A percentile compares a stretch with the other conserved stretches of the same genome.
These are phyloP conservation scores for Alternaria viburni DNA, from an alignment of 2,329 filamentous ascomycete genomes.

Conservation along the genomic window DNA sequence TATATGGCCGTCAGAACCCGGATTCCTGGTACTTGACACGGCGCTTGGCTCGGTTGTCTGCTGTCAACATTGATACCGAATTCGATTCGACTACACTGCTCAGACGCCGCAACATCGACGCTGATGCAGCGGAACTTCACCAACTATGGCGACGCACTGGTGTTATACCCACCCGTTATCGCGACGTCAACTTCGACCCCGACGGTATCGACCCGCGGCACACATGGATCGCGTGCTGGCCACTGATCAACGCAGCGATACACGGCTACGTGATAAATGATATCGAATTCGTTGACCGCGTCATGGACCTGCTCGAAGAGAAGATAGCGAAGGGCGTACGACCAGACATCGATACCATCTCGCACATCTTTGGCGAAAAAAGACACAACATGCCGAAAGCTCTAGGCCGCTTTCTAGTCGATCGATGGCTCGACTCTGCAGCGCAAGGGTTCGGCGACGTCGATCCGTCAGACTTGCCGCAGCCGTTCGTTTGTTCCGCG, in stretches of 20 bases:
- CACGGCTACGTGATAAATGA: constrained; percentile 14
- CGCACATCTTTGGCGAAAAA: constrained; percentile 15
- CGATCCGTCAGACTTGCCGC: constrained; percentile 1
- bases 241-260: constrained; percentile 23
- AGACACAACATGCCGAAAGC: not conserved
- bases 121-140: constrained; percentile 1
- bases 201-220: not conserved
- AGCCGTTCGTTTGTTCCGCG: not conserved
- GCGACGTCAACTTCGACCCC: not conserved
- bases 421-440: constrained; percentile 13
- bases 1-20: not conserved
- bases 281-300: constrained; percentile 17
- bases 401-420: constrained; percentile 19
- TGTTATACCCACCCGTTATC: not conserved
- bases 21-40: not conserved
- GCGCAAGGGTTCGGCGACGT: not conserved
- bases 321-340: constrained; percentile 2
- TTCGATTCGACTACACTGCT: not conserved
- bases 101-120: not conserved
- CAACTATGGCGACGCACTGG: constrained; percentile 5
- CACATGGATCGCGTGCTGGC: constrained; percentile 18
- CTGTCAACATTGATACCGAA: not conserved
- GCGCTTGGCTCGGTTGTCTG: not conserved
- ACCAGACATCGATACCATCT: constrained; percentile 18
- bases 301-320: constrained; percentile 16